A percentile compares a stretch with the other conserved stretches of the same genome.
phyloP scores from a whole-genome alignment of 1,139 yeast genomes.

The Petasospora fabianii region DNA sequence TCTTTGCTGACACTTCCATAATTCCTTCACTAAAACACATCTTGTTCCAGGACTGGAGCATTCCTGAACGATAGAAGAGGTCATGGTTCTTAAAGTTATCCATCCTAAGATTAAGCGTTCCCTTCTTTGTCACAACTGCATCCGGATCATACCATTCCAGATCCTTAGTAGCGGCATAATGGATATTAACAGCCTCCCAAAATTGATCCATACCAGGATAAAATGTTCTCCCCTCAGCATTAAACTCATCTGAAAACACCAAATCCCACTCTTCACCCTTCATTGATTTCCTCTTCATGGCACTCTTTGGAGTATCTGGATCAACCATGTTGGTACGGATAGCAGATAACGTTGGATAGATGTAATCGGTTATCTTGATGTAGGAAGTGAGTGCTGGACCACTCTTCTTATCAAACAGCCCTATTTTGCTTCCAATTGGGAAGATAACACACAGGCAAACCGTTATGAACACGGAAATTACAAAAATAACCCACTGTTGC shows the following conservation, averaged over 20 bases:
- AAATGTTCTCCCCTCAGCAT: constrained; percentile 77
- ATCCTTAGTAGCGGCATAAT: constrained; percentile 78
- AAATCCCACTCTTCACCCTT: constrained; percentile 65
- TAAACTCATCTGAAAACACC: constrained; percentile 82
- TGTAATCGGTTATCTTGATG: constrained; percentile 51
- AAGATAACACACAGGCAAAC: constrained; percentile 37
- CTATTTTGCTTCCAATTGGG: constrained; percentile 40
- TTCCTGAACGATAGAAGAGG: constrained; percentile 74
- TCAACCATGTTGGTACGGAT: constrained; percentile 64
- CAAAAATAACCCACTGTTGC: constrained; percentile 8
- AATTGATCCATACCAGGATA: constrained; percentile 83
- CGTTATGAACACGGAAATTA: not conserved
- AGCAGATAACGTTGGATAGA: constrained; percentile 57
- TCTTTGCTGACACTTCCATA: constrained; percentile 62
- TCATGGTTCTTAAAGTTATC: constrained; percentile 73
- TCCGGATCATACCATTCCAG: constrained; percentile 90
- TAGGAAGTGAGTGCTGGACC: constrained; percentile 23
- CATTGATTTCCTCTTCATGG: constrained; percentile 40
- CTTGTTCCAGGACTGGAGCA: constrained; percentile 84
- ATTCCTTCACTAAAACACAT: constrained; percentile 76
- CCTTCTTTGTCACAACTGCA: constrained; percentile 65
- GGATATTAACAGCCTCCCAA: constrained; percentile 71
- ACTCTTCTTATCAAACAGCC: not conserved
- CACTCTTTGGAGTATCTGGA: constrained; percentile 71
- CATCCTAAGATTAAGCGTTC: constrained; percentile 60